Percentiles rank a stretch among this genome's conserved stretches.
Conservation (phyloP, 345 rosid species). For the Alliaria petiolata region DNA sequence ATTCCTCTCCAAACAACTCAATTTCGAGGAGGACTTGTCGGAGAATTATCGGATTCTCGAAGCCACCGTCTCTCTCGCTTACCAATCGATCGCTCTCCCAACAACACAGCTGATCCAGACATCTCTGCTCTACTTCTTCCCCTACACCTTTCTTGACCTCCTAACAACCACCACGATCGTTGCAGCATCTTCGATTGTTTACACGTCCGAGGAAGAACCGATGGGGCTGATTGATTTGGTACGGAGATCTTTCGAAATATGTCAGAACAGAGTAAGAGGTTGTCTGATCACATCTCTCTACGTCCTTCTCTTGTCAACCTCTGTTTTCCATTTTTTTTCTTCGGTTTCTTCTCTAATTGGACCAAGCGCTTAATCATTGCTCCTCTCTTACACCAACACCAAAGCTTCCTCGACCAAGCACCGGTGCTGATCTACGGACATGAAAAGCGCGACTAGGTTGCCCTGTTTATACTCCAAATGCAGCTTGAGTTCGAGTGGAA, state of each 20-base stretch:
- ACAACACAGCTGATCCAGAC: neutral
- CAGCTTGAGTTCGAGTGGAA: neutral
- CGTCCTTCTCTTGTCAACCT: slow-evolving; percentile 33
- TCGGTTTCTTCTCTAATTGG: slow-evolving; percentile 25
- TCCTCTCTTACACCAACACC: neutral
- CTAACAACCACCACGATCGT: slow-evolving; percentile 32
- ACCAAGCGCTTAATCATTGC: neutral
- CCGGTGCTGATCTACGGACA: neutral
- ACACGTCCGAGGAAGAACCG: slow-evolving; percentile 7
- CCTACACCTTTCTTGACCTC: slow-evolving; percentile 30
- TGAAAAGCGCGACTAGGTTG: too few relatives aligned
- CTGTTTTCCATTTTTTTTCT: slow-evolving; percentile 5
- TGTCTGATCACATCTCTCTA: slow-evolving; percentile 39
- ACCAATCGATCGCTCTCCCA: neutral
- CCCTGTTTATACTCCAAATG: slow-evolving; percentile 20
- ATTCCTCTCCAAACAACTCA: neutral
- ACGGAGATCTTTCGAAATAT: neutral
- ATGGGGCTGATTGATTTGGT: neutral
- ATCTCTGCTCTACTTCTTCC: neutral
- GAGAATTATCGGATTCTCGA: neutral
- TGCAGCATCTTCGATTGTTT: slow-evolving; percentile 24
- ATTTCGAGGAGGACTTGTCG: neutral
- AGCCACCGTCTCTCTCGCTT: neutral
- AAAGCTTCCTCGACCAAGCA: neutral
- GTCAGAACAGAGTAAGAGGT: slow-evolving; percentile 23